Base-by-base conservation (phyloP, 768 basidiomycete genomes). In the Tylopilus sp. region DNA sequence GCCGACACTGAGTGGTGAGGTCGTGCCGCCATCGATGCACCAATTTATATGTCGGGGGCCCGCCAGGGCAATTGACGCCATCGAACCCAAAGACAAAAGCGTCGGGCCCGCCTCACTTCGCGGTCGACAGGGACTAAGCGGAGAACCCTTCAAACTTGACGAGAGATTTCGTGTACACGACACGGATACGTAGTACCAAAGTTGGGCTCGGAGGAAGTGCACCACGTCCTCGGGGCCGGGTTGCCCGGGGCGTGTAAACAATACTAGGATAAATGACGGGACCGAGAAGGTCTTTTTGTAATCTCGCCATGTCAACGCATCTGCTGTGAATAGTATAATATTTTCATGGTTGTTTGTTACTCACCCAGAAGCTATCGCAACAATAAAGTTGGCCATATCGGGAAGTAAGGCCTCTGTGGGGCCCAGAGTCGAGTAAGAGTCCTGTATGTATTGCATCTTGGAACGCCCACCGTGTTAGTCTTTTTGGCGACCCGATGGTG, bases 301-400 rank as follows among this genome's bases (percentile, higher is more conserved):
- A 48, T 47, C 56, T 70, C 59, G 56, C 57, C 68, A 71, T 70
- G 70, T 71, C 70, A 70, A 70, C 68, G 60, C 41, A 54, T 45
- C 31, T 58, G 55, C 58, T 67, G 65, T 54, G 65, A 65, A 61
- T 52, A 37, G 21, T 36, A 48, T 30, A 40, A 48, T 49, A 28
- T 57, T 42, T 24, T 52, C 33, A 52, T 54, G 54, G 45, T 19
- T 36, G 22, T 41, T 43, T 44, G 46, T 61, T 61, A 65, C 59
- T 58, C 63, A 63, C 62, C 38, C 46, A 60, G 59, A 57, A 60
- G 53, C 30, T 26, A 21, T 14, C 19, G 30, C 43, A 54, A 70
- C 70, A 70, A 70, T 71, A 70, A 61, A 40, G 58, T 22, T 52
- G 50, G 29, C 69, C 51, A 45, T 51, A 50, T 67, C 46, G 26